Base-by-base conservation (phyloP, 2,329 filamentous ascomycete species). In the Ceratocystis albifundus region DNA sequence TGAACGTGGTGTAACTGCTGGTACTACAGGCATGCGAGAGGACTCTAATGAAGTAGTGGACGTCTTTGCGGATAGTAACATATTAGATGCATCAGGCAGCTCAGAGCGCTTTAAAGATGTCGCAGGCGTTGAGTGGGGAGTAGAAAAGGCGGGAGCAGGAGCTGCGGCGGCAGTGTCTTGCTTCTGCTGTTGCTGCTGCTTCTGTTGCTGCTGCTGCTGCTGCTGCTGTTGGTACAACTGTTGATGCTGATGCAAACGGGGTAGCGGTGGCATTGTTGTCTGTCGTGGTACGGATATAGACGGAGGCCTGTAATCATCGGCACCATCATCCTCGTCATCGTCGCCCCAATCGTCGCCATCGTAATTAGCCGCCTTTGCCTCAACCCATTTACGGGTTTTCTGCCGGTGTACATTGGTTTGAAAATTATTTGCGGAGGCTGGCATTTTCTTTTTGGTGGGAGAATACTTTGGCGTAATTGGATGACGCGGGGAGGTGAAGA, bases 371-470 rank as follows among this genome's bases (percentile, higher is more conserved):
- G 85, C 81, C 75, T 92, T 93, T 45, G 93, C 93, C 72, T 96
- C 88, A 46, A 93, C 88, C 93, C 93, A 97, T 82, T 96, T 96
- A 76, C 87, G 89, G 66, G 92, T 96, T 78, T 96, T 96, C 66
- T 86, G 83, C 69, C 93, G 86, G 76, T 89, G 93, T 62, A 96
- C 86, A 74, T 96, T 95, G 64, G 90, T 84, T 74, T 89, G 88
- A 77, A 92, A 96, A 30, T 76, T 72, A 67, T 71, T 74, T 65
- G 70, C 72, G 22, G 73, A 70, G 17, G 74, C n/a, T 6, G 61
- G 8, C 61, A 62, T 62, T 10, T 20, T 46, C n/a, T 22, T 20
- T 20, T 5, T 7, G 3, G 10, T 12, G 12, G 10, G 12, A 41
- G 36, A 41, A 41, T 41, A 2, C 3, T 41, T 41, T 41, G 36